These are phyloP conservation scores for Glycine tomentella DNA, from an alignment of 306 rosid genomes.

Conservation along the genomic window DNA sequence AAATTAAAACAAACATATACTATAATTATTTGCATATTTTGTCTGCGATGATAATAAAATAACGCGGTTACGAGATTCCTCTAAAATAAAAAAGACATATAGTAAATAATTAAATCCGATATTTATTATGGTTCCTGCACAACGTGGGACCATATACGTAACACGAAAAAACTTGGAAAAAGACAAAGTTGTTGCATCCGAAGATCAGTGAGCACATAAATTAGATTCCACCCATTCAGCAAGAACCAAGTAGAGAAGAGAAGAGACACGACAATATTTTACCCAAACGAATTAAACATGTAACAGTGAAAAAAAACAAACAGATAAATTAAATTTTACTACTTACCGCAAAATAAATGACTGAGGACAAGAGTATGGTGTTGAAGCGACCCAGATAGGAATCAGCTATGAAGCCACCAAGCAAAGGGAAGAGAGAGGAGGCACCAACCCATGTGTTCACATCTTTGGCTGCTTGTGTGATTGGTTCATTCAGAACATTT, in stretches of 20 bases:
- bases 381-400: constrained; percentile 68
- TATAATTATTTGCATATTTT: neutral
- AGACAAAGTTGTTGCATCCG: constrained; percentile 44
- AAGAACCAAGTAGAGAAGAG: constrained; percentile 19
- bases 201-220: constrained; percentile 26
- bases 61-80: neutral
- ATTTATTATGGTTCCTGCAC: constrained; percentile 15
- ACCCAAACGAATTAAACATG: neutral
- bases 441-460: constrained; percentile 76
- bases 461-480: constrained; percentile 56
- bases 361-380: constrained; percentile 60
- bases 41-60: neutral
- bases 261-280: neutral
- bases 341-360: constrained; percentile 61
- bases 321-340: neutral
- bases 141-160: constrained; percentile 28
- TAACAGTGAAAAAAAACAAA: neutral
- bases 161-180: neutral
- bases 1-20: too few relatives aligned
- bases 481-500: constrained; percentile 56
- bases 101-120: neutral
- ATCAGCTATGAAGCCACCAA: constrained; percentile 69
- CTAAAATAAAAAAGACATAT: neutral
- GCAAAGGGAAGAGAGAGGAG: constrained; percentile 62
- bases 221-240: constrained; percentile 39